Evolutionary conservation across 208 protist species (phyloP).

Genomic region (Strigomonas galati): DNA sequence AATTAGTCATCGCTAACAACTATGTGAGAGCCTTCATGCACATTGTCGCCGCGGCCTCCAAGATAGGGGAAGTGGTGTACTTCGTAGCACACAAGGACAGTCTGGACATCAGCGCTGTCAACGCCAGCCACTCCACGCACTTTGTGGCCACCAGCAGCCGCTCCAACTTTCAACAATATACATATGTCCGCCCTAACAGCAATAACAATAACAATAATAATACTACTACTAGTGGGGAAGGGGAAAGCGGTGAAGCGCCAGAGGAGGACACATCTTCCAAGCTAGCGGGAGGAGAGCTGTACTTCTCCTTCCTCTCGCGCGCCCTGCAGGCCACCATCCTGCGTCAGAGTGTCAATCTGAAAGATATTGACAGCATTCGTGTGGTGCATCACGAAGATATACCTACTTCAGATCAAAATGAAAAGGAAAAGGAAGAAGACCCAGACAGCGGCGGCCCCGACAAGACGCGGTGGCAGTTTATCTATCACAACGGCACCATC

Average conservation of each 20-base stretch:
- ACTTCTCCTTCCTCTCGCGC: neutral
- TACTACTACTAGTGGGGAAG: slow-evolving; percentile 8
- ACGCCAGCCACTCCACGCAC: slow-evolving; percentile 25
- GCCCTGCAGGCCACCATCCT: neutral
- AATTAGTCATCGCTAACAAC: slow-evolving; percentile 34
- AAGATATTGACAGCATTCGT: neutral
- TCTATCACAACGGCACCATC: slow-evolving; percentile 21
- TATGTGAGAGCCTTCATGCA: slow-evolving; percentile 44
- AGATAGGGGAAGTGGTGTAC: slow-evolving; percentile 33
- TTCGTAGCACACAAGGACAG: slow-evolving; percentile 31
- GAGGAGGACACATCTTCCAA: neutral
- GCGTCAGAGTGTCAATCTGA: neutral
- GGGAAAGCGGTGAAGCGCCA: neutral
- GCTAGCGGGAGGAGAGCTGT: neutral
- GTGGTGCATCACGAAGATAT: neutral
- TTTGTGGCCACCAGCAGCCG: slow-evolving; percentile 32
- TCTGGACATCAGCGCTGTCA: slow-evolving; percentile 42
- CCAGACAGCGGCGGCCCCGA: slow-evolving; percentile 21
- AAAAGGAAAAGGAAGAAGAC: neutral
- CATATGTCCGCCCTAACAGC: slow-evolving; percentile 7
- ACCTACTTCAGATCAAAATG: no score
- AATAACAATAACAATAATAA: neutral
- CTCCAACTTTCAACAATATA: slow-evolving; percentile 34
- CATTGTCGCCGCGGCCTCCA: slow-evolving; percentile 30
- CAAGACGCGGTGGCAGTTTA: slow-evolving; percentile 36